These are phyloP conservation scores for Talaromyces verruculosus DNA, from an alignment of 2,329 filamentous ascomycete genomes.

Conservation along the genomic window DNA sequence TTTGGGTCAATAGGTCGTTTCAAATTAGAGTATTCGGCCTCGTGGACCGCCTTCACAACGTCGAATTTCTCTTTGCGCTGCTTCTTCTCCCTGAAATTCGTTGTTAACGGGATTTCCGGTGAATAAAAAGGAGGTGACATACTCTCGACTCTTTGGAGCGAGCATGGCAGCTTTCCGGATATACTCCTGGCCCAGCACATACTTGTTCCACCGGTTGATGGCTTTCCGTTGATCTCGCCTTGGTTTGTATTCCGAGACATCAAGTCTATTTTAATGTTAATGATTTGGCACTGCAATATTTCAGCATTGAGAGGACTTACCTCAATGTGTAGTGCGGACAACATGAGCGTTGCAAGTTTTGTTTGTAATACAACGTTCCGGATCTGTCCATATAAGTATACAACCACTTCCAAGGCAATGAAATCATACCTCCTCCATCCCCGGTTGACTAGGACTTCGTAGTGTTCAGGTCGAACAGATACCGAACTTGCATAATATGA, in stretches of 20 bases:
- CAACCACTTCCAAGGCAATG: slow-evolving; percentile 11
- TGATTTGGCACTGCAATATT: not conserved
- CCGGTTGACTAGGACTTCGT: slow-evolving; percentile 49
- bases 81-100: slow-evolving; percentile 46
- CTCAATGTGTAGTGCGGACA: slow-evolving; percentile 74
- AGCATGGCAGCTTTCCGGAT: slow-evolving; percentile 47
- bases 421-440: slow-evolving; percentile 49
- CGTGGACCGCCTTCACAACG: slow-evolving; percentile 43
- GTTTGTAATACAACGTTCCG: slow-evolving; percentile 52
- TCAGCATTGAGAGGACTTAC: slow-evolving; percentile 26
- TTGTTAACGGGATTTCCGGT: not conserved
- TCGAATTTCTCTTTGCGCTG: slow-evolving; percentile 47
- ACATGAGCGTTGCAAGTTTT: slow-evolving; percentile 69
- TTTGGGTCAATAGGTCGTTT: slow-evolving; percentile 46
- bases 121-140: slow-evolving; percentile 25
- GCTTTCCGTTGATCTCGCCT: slow-evolving; percentile 49
- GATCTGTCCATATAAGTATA: slow-evolving; percentile 36
- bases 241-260: slow-evolving; percentile 45
- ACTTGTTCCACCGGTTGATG: slow-evolving; percentile 51
- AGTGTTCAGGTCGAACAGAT: slow-evolving; percentile 47
- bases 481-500: slow-evolving; percentile 50
- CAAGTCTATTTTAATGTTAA: slow-evolving; percentile 33
- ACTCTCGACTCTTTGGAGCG: slow-evolving; percentile 48
- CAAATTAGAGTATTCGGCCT: slow-evolving; percentile 46
- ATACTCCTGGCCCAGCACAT: slow-evolving; percentile 50